Base-by-base conservation (phyloP, 2,329 filamentous ascomycete genomes). In the Botryotinia calthae region DNA sequence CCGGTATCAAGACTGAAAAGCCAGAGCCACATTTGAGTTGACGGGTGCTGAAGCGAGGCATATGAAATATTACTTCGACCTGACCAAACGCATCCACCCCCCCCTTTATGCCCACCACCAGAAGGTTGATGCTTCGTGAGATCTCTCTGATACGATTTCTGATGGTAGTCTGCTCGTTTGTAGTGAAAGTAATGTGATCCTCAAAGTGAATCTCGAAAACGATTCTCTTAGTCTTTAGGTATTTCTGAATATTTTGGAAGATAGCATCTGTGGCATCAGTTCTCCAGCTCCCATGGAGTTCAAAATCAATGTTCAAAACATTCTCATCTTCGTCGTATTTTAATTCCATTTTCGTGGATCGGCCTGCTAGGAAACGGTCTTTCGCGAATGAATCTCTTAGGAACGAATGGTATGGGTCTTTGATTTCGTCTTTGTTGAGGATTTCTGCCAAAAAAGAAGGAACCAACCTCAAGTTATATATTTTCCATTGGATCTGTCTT, bases 31-130 rank as follows among this genome's bases (percentile, higher is more conserved):
- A 54, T 16, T 54, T 54, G 25, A 54, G 51, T 8, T 28, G 51
- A 5, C 51, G 51, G 16, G 51, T 54, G n/a, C 51, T 54, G 25
- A 54, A 54, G 25, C 25, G 25, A 18, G 51, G 51, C 51, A 28
- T 54, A 16, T 54, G 25, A 28, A 54, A 54, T 14, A 54, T 54
- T 2, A 16, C 51, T 54, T 54, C 51, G n/a, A 54, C 51, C 0
- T 16, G 0, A 7, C 18, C 51, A 18, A 54, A 14, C 7, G 7
- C 9, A 16, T 14, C 12, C 12, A n/a, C 0, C 5, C 25, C 48
- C 14, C 25, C 48, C 4, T 14, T 1, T 16, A 25, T 54, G 48
- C n/a, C 25, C 2, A 54, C 6, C 0, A 16, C 5, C n/a, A 28
- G 5, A 28, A 1, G n/a, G 2, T 8, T 54, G 51, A 28, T 16